Percentiles rank a stretch among this genome's conserved stretches.
Evolutionary conservation across 2,329 filamentous ascomycete species (phyloP).

Genomic region (Aurifilum marmelostoma): DNA sequence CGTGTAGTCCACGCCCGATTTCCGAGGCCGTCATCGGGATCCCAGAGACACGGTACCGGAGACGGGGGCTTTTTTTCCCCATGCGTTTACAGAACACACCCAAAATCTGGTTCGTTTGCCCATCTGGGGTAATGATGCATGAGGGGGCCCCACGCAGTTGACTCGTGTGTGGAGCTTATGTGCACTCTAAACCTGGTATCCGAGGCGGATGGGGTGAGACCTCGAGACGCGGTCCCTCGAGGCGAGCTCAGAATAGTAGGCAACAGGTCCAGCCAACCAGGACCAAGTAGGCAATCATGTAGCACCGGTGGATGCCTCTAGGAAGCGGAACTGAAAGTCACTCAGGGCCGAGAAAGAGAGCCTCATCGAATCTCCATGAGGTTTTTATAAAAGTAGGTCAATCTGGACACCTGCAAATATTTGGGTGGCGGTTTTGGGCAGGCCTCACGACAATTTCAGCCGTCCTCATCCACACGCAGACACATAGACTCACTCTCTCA

Average conservation of each 20-base stretch:
- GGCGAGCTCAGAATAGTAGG: too few species aligned
- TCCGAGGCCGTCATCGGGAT: neutral
- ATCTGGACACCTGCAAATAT: neutral
- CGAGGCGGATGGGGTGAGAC: neutral
- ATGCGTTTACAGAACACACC: neutral
- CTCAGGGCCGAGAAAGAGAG: neutral
- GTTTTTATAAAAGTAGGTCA: neutral
- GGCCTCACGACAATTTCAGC: neutral
- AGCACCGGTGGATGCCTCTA: neutral
- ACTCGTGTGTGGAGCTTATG: neutral
- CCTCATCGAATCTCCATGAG: neutral
- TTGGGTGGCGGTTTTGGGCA: neutral
- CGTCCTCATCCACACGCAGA: neutral
- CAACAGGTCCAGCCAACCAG: neutral
- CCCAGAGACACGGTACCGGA: too few species aligned
- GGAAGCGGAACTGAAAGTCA: neutral
- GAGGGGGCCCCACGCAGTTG: neutral
- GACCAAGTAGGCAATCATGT: neutral
- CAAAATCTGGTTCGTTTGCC: neutral
- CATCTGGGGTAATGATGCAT: neutral
- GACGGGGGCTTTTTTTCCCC: neutral
- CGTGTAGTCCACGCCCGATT: neutral
- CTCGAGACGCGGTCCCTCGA: slow-evolving; percentile 22
- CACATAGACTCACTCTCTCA: neutral
- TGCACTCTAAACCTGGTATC: neutral